A percentile compares a stretch with the other conserved stretches of the same genome.
Evolutionary conservation across 2,329 filamentous ascomycete species (phyloP).

Genomic region (Cladorrhinum sp.): DNA sequence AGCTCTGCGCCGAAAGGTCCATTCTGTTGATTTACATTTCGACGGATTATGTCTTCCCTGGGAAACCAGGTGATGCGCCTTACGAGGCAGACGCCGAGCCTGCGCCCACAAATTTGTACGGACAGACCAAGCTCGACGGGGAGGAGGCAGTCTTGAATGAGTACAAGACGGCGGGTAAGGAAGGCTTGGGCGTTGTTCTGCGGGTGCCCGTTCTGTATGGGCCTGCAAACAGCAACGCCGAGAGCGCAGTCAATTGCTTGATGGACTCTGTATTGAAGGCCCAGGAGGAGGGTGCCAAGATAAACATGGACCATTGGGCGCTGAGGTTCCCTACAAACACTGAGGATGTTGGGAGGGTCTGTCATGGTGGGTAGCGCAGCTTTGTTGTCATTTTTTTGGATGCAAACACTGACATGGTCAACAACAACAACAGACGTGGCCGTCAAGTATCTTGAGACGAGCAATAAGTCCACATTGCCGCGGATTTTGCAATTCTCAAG

Average conservation of each 20-base stretch:
- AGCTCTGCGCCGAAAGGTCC: constrained; percentile 58
- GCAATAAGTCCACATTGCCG: constrained; percentile 56
- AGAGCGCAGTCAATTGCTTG: constrained; percentile 81
- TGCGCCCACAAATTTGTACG: constrained; percentile 73
- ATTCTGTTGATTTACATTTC: constrained; percentile 74
- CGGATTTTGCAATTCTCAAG: constrained; percentile 78
- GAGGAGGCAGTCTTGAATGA: constrained; percentile 64
- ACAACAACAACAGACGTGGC: constrained; percentile 56
- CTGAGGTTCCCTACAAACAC: constrained; percentile 85
- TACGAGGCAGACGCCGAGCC: constrained; percentile 66
- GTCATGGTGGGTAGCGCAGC: constrained; percentile 51
- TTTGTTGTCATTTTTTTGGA: not conserved
- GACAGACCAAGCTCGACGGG: constrained; percentile 59
- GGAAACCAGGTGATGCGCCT: constrained; percentile 73
- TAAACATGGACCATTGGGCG: constrained; percentile 85
- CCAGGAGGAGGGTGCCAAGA: constrained; percentile 57
- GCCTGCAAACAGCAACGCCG: constrained; percentile 62
- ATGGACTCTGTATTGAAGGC: constrained; percentile 74
- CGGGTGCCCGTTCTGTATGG: constrained; percentile 85
- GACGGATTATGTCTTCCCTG: constrained; percentile 78
- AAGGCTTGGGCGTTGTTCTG: constrained; percentile 64
- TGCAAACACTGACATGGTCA: constrained; percentile 6
- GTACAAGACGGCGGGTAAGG: constrained; percentile 46
- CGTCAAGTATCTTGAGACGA: constrained; percentile 59
- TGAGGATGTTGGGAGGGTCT: constrained; percentile 78